Conservation (phyloP, 2,329 filamentous ascomycete genomes). For the Orbilia ellipsospora region DNA sequence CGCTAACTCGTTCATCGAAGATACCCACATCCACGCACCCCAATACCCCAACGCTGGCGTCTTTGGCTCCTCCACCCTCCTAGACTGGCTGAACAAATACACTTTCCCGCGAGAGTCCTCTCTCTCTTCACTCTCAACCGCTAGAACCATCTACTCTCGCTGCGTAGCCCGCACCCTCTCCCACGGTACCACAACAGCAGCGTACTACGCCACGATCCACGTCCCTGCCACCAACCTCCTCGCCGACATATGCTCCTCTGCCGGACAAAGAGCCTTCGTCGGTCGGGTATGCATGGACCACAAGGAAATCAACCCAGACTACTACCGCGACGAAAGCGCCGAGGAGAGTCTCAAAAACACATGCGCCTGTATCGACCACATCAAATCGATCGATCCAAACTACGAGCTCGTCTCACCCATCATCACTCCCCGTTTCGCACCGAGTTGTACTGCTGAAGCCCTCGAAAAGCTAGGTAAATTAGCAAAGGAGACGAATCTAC, state of each 20-base stretch:
- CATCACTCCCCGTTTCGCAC: slow-evolving; percentile 79
- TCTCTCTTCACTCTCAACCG: slow-evolving; percentile 72
- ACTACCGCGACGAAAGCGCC: slow-evolving; percentile 80
- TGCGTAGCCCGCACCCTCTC: slow-evolving; percentile 83
- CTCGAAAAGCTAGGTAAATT: slow-evolving; percentile 74
- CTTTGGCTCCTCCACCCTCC: slow-evolving; percentile 90
- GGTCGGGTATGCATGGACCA: slow-evolving; percentile 96
- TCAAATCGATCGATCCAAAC: slow-evolving; percentile 73
- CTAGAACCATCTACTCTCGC: slow-evolving; percentile 78
- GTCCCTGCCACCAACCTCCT: slow-evolving; percentile 90
- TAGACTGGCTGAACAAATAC: slow-evolving; percentile 93
- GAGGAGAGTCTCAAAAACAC: slow-evolving; percentile 71
- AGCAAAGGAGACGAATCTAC: slow-evolving; percentile 71
- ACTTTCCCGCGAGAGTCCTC: slow-evolving; percentile 93
- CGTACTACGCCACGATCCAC: slow-evolving; percentile 94
- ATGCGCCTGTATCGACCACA: slow-evolving; percentile 72
- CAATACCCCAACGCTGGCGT: slow-evolving; percentile 95
- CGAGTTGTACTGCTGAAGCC: slow-evolving; percentile 70
- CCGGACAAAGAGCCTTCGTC: slow-evolving; percentile 89
- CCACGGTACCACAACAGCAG: slow-evolving; percentile 90
- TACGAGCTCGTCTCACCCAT: slow-evolving; percentile 78
- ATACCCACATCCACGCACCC: slow-evolving; percentile 89
- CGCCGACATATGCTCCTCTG: slow-evolving; percentile 79
- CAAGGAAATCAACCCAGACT: slow-evolving; percentile 72
- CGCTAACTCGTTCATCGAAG: not conserved